Evolutionary conservation across 768 basidiomycete genomes (phyloP), one percentile per base, ranked within the genome.

Genomic region (Amanita fuliginea): DNA sequence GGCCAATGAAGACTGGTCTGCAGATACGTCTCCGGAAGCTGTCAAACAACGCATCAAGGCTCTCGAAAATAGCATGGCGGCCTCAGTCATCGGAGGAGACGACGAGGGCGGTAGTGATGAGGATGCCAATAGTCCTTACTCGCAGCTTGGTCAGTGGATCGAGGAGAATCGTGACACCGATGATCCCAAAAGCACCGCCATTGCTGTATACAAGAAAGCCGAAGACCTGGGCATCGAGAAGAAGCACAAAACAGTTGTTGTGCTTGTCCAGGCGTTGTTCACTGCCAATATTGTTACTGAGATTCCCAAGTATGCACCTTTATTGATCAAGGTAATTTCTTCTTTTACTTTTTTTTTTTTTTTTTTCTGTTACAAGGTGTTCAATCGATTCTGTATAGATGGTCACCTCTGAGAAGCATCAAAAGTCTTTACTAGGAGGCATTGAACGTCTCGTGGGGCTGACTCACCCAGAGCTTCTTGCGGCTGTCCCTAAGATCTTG

Each of bases 41-140:
- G 88, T 96, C 53, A 83, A 84, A 55, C 78, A 83, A 24, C 87
- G 93, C 37, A 71, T 88, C 60, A 81, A 81, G 56, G 78, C 79
- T 7, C 71, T 93, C 18, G 82, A 85, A 52, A 66, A 66, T 14
- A 70, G 67, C 44, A 61, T 89, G 60, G 79, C 80, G 6, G 67
- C 69, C 26, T 59, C 77, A 18, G 68, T 71, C 39, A 60, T 77
- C 52, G 73, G 70, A 41, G 80, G 71, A 19, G 88, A 83, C 16
- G 95, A 94, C 26, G 92, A 93, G 18, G 92, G 89, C 1, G 91
- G 88, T 32, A 89, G 87, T 51, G 92, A 92, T 35, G 91, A 91
- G 26, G 90, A 83, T 53, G 77, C 65, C 2, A 87, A 93, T 54
- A 91, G 86, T 51, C 93, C 94, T 5, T 96, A 96, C 62, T 65